phyloP scores from a whole-genome alignment of 352 stramenopile genomes.

The Globisporangium emineosum region DNA sequence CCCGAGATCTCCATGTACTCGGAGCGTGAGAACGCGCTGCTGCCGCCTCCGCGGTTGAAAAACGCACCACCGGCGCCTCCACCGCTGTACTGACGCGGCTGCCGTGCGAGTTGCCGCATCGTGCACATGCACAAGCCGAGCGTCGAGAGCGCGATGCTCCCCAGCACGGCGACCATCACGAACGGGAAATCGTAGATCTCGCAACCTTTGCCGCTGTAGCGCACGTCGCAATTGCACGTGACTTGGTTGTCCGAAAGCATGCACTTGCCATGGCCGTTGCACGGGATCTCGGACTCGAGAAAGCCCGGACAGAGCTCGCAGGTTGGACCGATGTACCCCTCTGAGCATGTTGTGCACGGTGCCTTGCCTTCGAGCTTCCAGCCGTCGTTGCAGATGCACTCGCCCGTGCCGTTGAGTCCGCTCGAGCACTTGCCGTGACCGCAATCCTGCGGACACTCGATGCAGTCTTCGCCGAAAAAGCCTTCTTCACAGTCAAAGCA shows the following conservation, averaged over 20 bases:
- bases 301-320: slow-evolving; percentile 76
- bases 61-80: slow-evolving; percentile 19
- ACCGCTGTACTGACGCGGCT: slow-evolving; percentile 37
- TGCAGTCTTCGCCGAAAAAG: slow-evolving; percentile 77
- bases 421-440: slow-evolving; percentile 73
- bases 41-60: slow-evolving; percentile 35
- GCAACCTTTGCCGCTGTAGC: slow-evolving; percentile 67
- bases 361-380: slow-evolving; percentile 60
- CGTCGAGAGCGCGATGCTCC: slow-evolving; percentile 75
- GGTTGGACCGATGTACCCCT: slow-evolving; percentile 71
- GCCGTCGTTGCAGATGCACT: slow-evolving; percentile 72
- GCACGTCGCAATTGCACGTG: slow-evolving; percentile 68
- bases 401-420: slow-evolving; percentile 71
- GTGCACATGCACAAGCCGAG: slow-evolving; percentile 86
- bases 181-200: slow-evolving; percentile 87
- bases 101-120: slow-evolving; percentile 73
- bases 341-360: slow-evolving; percentile 69
- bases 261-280: slow-evolving; percentile 70
- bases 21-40: slow-evolving; percentile 55
- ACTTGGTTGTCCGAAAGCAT: slow-evolving; percentile 47
- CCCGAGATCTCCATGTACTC: slow-evolving; percentile 87
- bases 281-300: slow-evolving; percentile 63
- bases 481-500: slow-evolving; percentile 84
- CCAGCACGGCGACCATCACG: slow-evolving; percentile 75
- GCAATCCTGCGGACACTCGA: slow-evolving; percentile 64